Evolutionary conservation across 345 rosid genomes (phyloP), one percentile per base, ranked within the genome.

Genomic region (Limnanthes douglasii): DNA sequence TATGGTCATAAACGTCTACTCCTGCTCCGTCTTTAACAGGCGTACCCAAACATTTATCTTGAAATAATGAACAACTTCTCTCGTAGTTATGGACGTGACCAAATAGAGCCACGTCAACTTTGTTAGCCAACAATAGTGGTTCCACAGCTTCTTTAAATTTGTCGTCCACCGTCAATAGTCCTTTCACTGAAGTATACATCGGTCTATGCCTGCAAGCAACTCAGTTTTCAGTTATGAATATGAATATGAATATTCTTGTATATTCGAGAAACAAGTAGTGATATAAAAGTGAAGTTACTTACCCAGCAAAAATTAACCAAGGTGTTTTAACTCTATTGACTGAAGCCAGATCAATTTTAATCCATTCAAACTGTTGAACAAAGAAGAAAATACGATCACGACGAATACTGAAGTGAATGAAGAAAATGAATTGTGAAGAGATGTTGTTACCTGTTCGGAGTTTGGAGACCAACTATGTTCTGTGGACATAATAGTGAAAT

Each of bases 71-170:
- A 40, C 83, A 78, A 6, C 68, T 78, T 49, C 90, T 60, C 46
- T 70, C 90, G 11, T 78, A 73, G 35, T 73, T 78, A 50, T 78
- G 90, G 18, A 78, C 77, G 32, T 78, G 83, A 6, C 90, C 83
- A n/a, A 62, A 47, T 5, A 78, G 68, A 13, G 8, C 83, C 16
- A 73, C 32, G 46, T 73, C 90, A 8, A 68, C 90, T 74, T 78
- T 70, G 54, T 51, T 50, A 15, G 56, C 43, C 25, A 60, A 19
- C 11, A 78, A 53, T 12, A 73, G 17, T 18, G 83, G 77, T 27
- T 73, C 90, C 1, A 78, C 54, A 7, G 31, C 47, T 0, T 27
- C 21, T 0, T 25, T 34, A 41, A 68, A 65, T 0, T 20, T 4
- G 0, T 0, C 3, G 19, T 73, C 74, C 0, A 46, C 45, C 6